Conservation (phyloP, 805 yeast species). For the Kodamaea lidongshanica region DNA sequence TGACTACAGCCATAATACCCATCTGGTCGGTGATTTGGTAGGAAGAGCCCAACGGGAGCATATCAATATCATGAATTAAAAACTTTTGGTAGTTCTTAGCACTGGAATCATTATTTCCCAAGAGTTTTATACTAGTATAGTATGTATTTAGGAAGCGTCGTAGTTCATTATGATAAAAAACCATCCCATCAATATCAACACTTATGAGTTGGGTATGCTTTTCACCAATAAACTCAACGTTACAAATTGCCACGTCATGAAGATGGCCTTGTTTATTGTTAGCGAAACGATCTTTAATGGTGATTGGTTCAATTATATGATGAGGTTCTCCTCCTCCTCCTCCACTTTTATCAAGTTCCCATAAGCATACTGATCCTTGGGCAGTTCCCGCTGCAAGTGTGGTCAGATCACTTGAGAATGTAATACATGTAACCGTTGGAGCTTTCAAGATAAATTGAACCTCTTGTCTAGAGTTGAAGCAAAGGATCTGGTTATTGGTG, state of each 20-base stretch:
- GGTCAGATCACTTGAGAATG: constrained; percentile 63
- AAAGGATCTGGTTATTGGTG: constrained; percentile 51
- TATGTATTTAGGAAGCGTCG: constrained; percentile 50
- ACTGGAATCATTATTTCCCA: constrained; percentile 39
- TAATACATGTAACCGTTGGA: constrained; percentile 43
- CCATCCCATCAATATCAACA: constrained; percentile 33
- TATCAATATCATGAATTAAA: constrained; percentile 27
- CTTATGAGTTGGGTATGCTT: constrained; percentile 26
- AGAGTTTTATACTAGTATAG: constrained; percentile 41
- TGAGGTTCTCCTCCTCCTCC: too few relatives aligned
- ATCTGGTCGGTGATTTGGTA: constrained; percentile 49
- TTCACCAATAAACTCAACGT: constrained; percentile 24
- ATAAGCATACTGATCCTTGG: constrained; percentile 58
- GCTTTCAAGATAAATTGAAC: constrained; percentile 39
- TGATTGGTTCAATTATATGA: constrained; percentile 19
- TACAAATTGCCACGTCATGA: constrained; percentile 16
- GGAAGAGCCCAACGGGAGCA: constrained; percentile 57
- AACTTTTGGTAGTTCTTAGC: constrained; percentile 12
- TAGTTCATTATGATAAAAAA: constrained; percentile 59
- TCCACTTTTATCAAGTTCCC: constrained; percentile 56
- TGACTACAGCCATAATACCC: constrained; percentile 57
- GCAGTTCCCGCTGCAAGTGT: constrained; percentile 63
- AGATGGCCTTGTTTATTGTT: constrained; percentile 27
- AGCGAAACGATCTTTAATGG: constrained; percentile 19
- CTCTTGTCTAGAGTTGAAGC: constrained; percentile 65